Evolutionary conservation across 305 asterid genomes (phyloP), one percentile per base, ranked within the genome.

Genomic region (Fraxinus nigra): DNA sequence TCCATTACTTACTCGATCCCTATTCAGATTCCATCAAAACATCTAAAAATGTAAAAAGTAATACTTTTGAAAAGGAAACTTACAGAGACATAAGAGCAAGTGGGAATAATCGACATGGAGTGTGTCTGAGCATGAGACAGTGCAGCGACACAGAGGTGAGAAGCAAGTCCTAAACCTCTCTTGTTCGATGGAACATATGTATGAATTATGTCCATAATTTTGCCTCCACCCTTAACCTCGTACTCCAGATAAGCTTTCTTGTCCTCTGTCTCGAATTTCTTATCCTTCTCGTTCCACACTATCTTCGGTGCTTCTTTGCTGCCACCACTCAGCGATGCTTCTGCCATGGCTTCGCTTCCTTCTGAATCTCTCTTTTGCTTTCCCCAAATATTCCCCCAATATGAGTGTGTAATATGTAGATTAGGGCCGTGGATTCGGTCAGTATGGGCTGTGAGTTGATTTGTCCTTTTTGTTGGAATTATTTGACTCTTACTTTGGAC

Each of bases 51-150:
- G 3, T 7, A 2, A 18, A 18, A 59, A 7, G 3, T 7, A 4
- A 1, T 26, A 5, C 20, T 26, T 28, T 26, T 28, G 10, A 2
- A 3, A 80, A 56, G 75, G 75, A 56, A 67, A 84, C 91, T 90
- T 84, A 94, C 98, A 43, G 97, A 95, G 86, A 92, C 94, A 54
- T 95, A 95, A 72, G 99, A 92, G 92, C 99, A 93, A 46, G 97
- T 77, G 65, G 99, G 98, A 20, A 93, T 85, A 87, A 95, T 84
- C 72, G 89, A 84, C 5, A 91, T 82, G 59, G 92, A 83, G 78
- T 87, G 90, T 11, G 87, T 69, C 32, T 83, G 92, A 75, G 99
- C 97, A 54, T 95, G 95, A 32, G 92, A 77, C 56, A 93, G 93
- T 79, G 99, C 99, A 69, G 98, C 94, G 84, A 87, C 88, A 79